Evolutionary conservation across 2,329 filamentous ascomycete species (phyloP), one percentile per base, ranked within the genome.

Genomic region (Fonsecaea multimorphosa): DNA sequence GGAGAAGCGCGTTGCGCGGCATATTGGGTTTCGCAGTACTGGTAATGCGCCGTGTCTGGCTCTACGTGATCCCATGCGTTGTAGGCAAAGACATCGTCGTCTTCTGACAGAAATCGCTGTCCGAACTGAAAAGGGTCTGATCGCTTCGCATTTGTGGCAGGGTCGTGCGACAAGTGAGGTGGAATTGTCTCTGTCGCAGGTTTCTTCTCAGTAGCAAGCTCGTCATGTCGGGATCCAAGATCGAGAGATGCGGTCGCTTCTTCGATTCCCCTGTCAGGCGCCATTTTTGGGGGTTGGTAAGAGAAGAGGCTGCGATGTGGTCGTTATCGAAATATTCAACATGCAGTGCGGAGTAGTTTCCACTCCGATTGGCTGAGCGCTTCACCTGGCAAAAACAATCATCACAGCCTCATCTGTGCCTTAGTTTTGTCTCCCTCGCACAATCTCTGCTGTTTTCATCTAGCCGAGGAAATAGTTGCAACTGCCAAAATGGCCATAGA

Each of bases 41-140:
- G 87, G 75, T 90, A 89, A 84, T 97, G 98, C 46, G 89, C 85
- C 72, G 92, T 88, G 80, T 98, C 94, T 76, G 93, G 93, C 79
- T 94, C 90, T 76, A 98, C 95, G 77, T 99, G 94, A 77, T 99
- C 95, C 95, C 95, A 99, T 40, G 95, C 95, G 78, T 99, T 99
- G 86, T 95, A 97, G 78, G 96, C 91, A 80, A 94, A 99, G 74
- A 96, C 91, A 76, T 98, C 86, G 36, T 69, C 71, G 75, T 88
- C 87, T 77, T 94, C 85, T 73, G 91, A 88, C 58, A 99, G 87
- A 74, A 86, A 91, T 66, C 94, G 91, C 55, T 91, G 95, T 67
- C 95, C 95, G 78, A 99, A 99, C 79, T 96, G 90, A 79, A 98
- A 99, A 19, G 95, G 95, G 75, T 97, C 93, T 75, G 82, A 91